A percentile compares a stretch with the other conserved stretches of the same genome.
These are phyloP conservation scores for Fusarium tupiense DNA, from an alignment of 2,329 filamentous ascomycete genomes.

Conservation along the genomic window DNA sequence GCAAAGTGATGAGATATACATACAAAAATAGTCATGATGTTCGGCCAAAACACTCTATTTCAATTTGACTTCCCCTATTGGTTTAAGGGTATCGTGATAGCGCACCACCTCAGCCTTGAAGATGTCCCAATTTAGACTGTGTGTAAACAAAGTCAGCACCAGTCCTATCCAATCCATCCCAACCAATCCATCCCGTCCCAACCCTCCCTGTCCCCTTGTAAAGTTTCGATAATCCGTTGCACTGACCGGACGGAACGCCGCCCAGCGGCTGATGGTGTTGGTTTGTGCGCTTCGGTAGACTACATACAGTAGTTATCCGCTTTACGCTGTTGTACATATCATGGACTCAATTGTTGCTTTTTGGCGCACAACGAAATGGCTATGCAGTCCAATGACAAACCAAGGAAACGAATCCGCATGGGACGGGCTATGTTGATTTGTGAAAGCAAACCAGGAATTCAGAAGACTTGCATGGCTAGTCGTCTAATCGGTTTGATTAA, in stretches of 20 bases:
- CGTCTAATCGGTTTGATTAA: background rate
- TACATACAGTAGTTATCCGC: slow-evolving; percentile 14
- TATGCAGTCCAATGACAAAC: slow-evolving; percentile 23
- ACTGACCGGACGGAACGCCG: slow-evolving; percentile 31
- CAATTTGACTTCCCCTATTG: slow-evolving; percentile 13
- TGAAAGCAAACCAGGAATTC: slow-evolving; percentile 7
- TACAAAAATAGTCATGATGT: slow-evolving; percentile 7
- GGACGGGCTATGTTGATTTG: slow-evolving; percentile 14
- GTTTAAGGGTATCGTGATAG: slow-evolving; percentile 24
- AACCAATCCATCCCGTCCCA: slow-evolving; percentile 20
- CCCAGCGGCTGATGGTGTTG: slow-evolving; percentile 6
- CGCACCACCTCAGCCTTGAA: slow-evolving; percentile 36
- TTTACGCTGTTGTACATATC: slow-evolving; percentile 8
- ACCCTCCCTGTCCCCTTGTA: slow-evolving; percentile 4
- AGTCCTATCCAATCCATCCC: slow-evolving; percentile 16
- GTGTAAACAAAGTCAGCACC: background rate
- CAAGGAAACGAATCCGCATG: slow-evolving; percentile 5
- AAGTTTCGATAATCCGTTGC: slow-evolving; percentile 26
- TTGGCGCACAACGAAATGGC: slow-evolving; percentile 1
- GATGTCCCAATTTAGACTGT: slow-evolving; percentile 28
- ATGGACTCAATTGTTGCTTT: slow-evolving; percentile 1
- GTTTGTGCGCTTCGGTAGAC: slow-evolving; percentile 9
- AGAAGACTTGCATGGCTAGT: background rate
- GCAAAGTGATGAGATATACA: slow-evolving; percentile 12
- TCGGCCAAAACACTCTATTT: slow-evolving; percentile 11